These are phyloP conservation scores for Piper longum DNA, from an alignment of 164 flowering plant species.

Conservation along the genomic window DNA sequence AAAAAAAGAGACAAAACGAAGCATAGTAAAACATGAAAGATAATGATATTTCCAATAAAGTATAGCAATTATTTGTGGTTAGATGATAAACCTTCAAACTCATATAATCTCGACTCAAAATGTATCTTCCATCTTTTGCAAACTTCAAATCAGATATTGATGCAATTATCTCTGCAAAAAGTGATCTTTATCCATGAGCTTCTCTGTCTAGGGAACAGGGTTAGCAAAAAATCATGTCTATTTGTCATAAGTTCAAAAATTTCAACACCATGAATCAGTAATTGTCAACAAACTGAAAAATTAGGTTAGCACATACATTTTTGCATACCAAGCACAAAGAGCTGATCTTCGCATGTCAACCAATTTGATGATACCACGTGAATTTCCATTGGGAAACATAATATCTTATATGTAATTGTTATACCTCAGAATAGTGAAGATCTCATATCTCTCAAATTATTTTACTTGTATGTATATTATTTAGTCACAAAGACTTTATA, in stretches of 20 bases:
- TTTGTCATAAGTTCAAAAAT: background rate
- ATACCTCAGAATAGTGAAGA: too few species aligned
- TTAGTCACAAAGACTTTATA: too few species aligned
- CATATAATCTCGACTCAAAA: constrained; percentile 80
- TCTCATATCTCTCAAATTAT: too few species aligned
- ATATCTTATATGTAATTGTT: too few species aligned
- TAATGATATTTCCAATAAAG: background rate
- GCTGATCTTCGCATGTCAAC: constrained; percentile 87
- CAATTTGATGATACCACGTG: constrained; percentile 69
- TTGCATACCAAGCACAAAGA: constrained; percentile 56
- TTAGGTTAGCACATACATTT: constrained; percentile 36
- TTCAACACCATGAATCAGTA: background rate
- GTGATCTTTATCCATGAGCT: constrained; percentile 36
- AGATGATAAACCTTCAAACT: constrained; percentile 45
- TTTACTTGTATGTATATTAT: too few species aligned
- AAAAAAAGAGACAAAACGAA: background rate
- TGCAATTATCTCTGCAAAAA: constrained; percentile 64
- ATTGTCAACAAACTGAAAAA: background rate
- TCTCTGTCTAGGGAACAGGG: too few species aligned
- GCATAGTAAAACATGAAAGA: background rate
- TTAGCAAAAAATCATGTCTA: too few species aligned
- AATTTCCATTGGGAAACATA: constrained; percentile 41
- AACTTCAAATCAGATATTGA: constrained; percentile 74
- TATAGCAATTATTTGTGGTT: background rate
- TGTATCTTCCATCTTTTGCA: constrained; percentile 51